phyloP scores from a whole-genome alignment of 768 basidiomycete species.

The Suillus paluster region DNA sequence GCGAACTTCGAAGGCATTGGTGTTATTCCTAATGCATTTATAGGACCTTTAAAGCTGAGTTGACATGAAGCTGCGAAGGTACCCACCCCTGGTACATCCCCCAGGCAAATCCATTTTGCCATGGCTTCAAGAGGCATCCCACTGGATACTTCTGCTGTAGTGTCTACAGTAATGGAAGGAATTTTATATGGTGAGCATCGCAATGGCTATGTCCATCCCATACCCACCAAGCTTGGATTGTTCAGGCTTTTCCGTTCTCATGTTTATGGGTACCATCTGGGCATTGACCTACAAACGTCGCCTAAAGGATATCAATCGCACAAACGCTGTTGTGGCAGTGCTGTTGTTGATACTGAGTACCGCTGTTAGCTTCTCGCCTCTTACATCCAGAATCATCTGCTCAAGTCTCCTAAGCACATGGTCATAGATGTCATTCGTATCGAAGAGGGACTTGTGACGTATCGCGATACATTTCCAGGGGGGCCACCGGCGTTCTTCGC shows the following conservation, averaged over 20 bases:
- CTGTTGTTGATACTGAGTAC: constrained; percentile 26
- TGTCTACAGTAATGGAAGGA: constrained; percentile 28
- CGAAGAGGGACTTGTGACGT: constrained; percentile 21
- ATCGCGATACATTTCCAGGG: constrained; percentile 24
- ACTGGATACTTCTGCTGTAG: constrained; percentile 23
- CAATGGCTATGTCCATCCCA: not conserved
- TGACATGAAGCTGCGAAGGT: too few species aligned
- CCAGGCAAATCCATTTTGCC: too few species aligned
- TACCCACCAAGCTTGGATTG: not conserved
- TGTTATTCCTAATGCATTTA: too few species aligned
- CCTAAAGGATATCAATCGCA: constrained; percentile 10
- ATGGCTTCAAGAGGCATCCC: constrained; percentile 6
- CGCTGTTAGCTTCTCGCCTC: constrained; percentile 14
- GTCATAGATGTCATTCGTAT: constrained; percentile 19
- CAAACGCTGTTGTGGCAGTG: constrained; percentile 18
- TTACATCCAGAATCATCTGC: not conserved
- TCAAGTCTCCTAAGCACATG: constrained; percentile 14
- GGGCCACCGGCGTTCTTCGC: constrained; percentile 30
- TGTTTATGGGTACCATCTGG: constrained; percentile 19
- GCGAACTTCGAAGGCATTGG: too few species aligned
- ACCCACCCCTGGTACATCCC: too few species aligned
- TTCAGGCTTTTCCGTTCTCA: not conserved
- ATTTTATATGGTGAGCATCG: constrained; percentile 27
- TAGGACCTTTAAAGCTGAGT: too few species aligned
- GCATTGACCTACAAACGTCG: constrained; percentile 13